phyloP scores from a whole-genome alignment of 2,329 filamentous ascomycete genomes.

The Botrytis elliptica region DNA sequence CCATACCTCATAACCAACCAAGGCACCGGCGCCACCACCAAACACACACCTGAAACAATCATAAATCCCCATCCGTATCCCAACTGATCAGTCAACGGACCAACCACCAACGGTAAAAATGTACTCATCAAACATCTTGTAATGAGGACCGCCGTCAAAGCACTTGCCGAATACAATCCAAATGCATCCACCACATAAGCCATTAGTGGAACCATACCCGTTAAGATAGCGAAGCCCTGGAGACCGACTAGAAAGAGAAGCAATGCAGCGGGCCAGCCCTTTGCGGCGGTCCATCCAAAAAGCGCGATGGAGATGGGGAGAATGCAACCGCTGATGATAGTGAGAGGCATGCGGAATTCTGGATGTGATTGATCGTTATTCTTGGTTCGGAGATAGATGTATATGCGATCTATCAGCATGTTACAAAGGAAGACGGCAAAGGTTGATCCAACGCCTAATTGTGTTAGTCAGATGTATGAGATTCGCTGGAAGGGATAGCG shows the following conservation, averaged over 20 bases:
- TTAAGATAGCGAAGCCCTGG: constrained; percentile 50
- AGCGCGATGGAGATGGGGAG: constrained; percentile 55
- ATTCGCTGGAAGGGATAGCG: neutral
- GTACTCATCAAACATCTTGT: constrained; percentile 44
- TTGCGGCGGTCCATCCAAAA: constrained; percentile 54
- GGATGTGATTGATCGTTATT: constrained; percentile 41
- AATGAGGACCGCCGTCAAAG: constrained; percentile 43
- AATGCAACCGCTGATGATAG: constrained; percentile 52
- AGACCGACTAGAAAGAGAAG: constrained; percentile 47
- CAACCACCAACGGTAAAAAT: constrained; percentile 53
- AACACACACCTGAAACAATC: constrained; percentile 40
- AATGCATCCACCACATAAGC: constrained; percentile 56
- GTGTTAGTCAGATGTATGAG: neutral
- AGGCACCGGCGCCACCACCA: constrained; percentile 51
- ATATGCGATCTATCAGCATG: constrained; percentile 36
- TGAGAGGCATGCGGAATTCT: constrained; percentile 62
- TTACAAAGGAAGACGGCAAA: constrained; percentile 46
- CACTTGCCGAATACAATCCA: constrained; percentile 40
- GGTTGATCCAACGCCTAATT: constrained; percentile 30
- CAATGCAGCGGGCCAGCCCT: constrained; percentile 52
- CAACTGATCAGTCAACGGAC: constrained; percentile 47
- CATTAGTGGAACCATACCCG: constrained; percentile 46
- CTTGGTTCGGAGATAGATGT: constrained; percentile 26
- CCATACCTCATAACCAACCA: constrained; percentile 52
- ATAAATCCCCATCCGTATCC: constrained; percentile 44